phyloP scores from a whole-genome alignment of 192 early-diverging fungal genomes.

The Coemansia sp. region DNA sequence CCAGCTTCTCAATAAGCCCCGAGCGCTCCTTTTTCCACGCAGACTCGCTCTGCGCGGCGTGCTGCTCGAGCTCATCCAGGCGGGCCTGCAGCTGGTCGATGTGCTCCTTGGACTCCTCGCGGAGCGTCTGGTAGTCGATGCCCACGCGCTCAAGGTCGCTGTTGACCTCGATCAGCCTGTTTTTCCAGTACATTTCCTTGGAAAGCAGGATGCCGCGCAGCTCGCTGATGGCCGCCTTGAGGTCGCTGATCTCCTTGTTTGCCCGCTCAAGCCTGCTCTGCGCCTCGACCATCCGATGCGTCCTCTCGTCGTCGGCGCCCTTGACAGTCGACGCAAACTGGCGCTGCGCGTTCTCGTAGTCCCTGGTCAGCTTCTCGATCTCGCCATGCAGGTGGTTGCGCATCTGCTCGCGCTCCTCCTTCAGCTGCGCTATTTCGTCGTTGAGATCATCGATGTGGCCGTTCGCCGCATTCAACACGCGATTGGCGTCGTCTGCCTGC shows the following conservation, averaged over 20 bases:
- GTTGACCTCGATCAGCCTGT: constrained; percentile 30
- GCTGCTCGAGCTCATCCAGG: constrained; percentile 13
- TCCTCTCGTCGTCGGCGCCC: constrained; percentile 33
- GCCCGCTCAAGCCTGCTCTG: constrained; percentile 32
- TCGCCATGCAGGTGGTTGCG: constrained; percentile 38
- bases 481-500: constrained; percentile 24
- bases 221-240: constrained; percentile 40
- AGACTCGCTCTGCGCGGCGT: constrained; percentile 22
- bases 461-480: constrained; percentile 33
- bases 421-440: constrained; percentile 35
- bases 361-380: constrained; percentile 34
- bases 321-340: constrained; percentile 38
- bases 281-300: constrained; percentile 31
- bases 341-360: constrained; percentile 37
- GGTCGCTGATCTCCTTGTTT: constrained; percentile 26
- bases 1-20: constrained; percentile 38
- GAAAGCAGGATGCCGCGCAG: constrained; percentile 42
- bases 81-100: constrained; percentile 12
- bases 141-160: constrained; percentile 38
- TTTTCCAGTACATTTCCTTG: constrained; percentile 46
- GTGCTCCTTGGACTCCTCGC: constrained; percentile 17
- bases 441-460: constrained; percentile 33
- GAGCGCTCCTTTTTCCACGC: constrained; percentile 35
- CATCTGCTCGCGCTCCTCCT: constrained; percentile 38
- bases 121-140: constrained; percentile 39